These are phyloP conservation scores for Leccinellum rugosiceps DNA, from an alignment of 768 basidiomycete genomes.

Conservation along the genomic window DNA sequence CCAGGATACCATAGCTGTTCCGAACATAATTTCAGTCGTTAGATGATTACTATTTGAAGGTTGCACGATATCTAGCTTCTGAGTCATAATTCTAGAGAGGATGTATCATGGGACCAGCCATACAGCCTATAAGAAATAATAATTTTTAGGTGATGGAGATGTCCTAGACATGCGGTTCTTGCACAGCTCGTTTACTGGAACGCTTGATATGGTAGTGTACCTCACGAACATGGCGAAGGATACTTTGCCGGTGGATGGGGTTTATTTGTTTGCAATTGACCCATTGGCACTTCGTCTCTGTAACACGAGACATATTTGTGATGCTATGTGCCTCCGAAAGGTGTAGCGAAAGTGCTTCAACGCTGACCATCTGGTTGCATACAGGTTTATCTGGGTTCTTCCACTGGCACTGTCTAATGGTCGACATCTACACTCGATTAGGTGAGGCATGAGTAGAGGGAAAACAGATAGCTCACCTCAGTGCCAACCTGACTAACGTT, in stretches of 20 bases:
- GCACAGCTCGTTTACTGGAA: neutral
- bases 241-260: slow-evolving; percentile 23
- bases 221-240: slow-evolving; percentile 18
- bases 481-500: too few species aligned
- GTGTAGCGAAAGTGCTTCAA: slow-evolving; percentile 2
- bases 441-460: too few species aligned
- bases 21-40: too few species aligned
- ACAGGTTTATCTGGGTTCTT: neutral
- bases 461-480: too few species aligned
- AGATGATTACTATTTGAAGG: too few species aligned
- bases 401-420: slow-evolving; percentile 7
- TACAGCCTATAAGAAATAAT: too few species aligned
- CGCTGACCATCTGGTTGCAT: slow-evolving; percentile 2
- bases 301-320: neutral
- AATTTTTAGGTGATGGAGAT: too few species aligned
- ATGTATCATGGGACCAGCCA: too few species aligned
- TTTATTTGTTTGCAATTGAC: slow-evolving; percentile 1
- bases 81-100: too few species aligned
- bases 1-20: too few species aligned
- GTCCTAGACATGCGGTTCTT: neutral
- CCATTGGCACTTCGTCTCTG: slow-evolving; percentile 18
- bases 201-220: slow-evolving; percentile 13
- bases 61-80: too few species aligned
- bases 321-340: slow-evolving; percentile 15
- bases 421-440: too few species aligned